phyloP scores from a whole-genome alignment of 345 rosid genomes.

The Linum tenue region DNA sequence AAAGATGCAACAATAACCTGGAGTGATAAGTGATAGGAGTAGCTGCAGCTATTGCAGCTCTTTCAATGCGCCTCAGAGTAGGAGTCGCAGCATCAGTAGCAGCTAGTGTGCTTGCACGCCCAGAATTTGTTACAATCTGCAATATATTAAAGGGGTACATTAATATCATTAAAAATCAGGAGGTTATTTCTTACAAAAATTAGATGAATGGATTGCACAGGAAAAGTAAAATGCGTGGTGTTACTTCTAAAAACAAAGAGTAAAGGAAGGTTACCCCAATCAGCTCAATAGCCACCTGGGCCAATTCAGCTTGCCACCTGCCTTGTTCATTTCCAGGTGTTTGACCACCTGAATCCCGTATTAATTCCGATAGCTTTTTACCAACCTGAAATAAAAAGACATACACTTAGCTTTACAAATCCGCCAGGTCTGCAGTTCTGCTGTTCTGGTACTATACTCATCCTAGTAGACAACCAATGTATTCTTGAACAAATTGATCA shows the following conservation, averaged over 20 bases:
- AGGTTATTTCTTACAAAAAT: too few relatives aligned
- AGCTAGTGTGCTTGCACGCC: constrained; percentile 82
- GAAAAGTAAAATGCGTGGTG: too few relatives aligned
- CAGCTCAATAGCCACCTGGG: constrained; percentile 92
- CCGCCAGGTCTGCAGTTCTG: background rate
- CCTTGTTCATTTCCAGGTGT: constrained; percentile 66
- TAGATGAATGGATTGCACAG: too few relatives aligned
- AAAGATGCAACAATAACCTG: constrained; percentile 26
- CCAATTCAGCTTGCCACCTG: constrained; percentile 92
- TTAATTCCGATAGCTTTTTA: constrained; percentile 85
- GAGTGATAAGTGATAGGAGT: constrained; percentile 92
- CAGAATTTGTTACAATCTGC: constrained; percentile 93
- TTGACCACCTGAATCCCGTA: constrained; percentile 84
- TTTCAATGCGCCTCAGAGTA: constrained; percentile 88
- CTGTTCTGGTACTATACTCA: background rate
- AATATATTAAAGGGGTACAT: constrained; percentile 17
- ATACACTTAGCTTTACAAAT: background rate
- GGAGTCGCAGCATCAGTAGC: constrained; percentile 99
- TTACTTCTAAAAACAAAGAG: background rate
- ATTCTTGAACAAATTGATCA: background rate
- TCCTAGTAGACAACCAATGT: background rate
- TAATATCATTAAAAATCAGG: too few relatives aligned
- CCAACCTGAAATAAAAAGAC: constrained; percentile 57
- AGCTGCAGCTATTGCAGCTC: constrained; percentile 98
- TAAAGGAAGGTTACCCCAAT: constrained; percentile 46